A percentile compares a stretch with the other conserved stretches of the same genome.
phyloP scores from a whole-genome alignment of 108 stramenopile species.

The Craspedostauros australis region DNA sequence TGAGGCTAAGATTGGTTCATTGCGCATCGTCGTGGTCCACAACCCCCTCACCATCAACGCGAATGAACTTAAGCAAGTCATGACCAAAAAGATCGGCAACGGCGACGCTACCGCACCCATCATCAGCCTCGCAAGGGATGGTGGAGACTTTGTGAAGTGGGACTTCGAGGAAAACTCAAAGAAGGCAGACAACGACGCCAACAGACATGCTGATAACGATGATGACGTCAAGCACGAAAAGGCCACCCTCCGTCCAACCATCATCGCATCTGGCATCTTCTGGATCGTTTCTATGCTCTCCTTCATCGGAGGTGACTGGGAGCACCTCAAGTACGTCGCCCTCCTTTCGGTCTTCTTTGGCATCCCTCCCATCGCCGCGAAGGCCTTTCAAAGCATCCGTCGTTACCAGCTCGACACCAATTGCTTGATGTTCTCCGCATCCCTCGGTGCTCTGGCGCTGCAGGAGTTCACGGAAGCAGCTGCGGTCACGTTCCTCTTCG shows the following conservation, averaged over 20 bases:
- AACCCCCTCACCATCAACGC: conserved; percentile 21
- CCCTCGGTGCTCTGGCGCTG: conserved; percentile 68
- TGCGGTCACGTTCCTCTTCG: conserved; percentile 72
- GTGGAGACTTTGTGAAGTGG: conserved; percentile 10
- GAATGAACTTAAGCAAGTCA: conserved; percentile 1
- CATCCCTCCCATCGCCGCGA: conserved; percentile 54
- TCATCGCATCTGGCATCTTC: conserved; percentile 41
- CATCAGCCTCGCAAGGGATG: too few relatives aligned
- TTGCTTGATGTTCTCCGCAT: conserved; percentile 73
- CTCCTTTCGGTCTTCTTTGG: conserved; percentile 51
- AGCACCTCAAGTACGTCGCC: conserved; percentile 56
- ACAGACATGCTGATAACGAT: background rate
- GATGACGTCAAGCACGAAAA: background rate
- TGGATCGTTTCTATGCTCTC: conserved; percentile 61
- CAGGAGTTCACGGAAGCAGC: conserved; percentile 76
- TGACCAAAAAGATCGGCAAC: too few relatives aligned
- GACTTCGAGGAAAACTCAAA: conserved; percentile 4
- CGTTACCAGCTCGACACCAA: conserved; percentile 66
- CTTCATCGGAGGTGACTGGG: conserved; percentile 51
- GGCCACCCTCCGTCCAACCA: conserved; percentile 7
- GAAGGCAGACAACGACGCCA: too few relatives aligned
- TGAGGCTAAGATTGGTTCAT: too few relatives aligned
- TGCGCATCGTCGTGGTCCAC: conserved; percentile 21
- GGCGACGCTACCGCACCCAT: too few relatives aligned
- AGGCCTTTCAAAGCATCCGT: conserved; percentile 44